phyloP scores from a whole-genome alignment of 148 eudicot genomes.

The Rhododendron kiyosumense region DNA sequence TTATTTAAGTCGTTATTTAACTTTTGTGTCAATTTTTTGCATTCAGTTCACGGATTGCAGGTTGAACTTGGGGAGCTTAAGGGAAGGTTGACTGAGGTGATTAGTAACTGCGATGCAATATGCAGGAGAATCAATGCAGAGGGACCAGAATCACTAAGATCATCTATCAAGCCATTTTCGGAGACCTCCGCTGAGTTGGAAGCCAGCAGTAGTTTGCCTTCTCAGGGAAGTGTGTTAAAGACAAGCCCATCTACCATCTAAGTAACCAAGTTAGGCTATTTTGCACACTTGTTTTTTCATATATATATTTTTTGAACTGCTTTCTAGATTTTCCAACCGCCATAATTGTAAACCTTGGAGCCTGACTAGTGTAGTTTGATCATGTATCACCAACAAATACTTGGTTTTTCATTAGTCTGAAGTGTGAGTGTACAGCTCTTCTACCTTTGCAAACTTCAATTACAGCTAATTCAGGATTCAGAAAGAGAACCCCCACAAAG shows the following conservation, averaged over 20 bases:
- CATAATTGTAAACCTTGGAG: not conserved
- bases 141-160: slow-evolving; percentile 73
- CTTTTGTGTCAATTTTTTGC: not conserved
- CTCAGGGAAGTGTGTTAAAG: slow-evolving; percentile 4
- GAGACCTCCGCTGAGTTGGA: slow-evolving; percentile 30
- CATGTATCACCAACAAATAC: not conserved
- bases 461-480: not conserved
- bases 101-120: slow-evolving; percentile 78
- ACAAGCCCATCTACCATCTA: slow-evolving; percentile 15
- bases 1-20: not conserved
- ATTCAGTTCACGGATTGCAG: slow-evolving; percentile 70
- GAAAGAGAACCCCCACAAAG: not conserved
- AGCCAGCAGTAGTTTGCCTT: slow-evolving; percentile 18
- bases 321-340: not conserved
- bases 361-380: slow-evolving; percentile 1
- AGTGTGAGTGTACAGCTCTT: not conserved
- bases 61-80: slow-evolving; percentile 93
- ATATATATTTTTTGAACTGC: too few relatives aligned
- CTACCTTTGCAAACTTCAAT: not conserved
- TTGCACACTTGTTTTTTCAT: not conserved
- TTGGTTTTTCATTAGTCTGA: not conserved
- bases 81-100: slow-evolving; percentile 87
- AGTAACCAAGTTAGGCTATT: slow-evolving; percentile 14
- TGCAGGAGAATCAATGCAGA: slow-evolving; percentile 64
- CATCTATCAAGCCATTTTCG: slow-evolving; percentile 65